A percentile compares a stretch with the other conserved stretches of the same genome.
These are phyloP conservation scores for Phytophthora agathidicida DNA, from an alignment of 352 stramenopile species.

Conservation along the genomic window DNA sequence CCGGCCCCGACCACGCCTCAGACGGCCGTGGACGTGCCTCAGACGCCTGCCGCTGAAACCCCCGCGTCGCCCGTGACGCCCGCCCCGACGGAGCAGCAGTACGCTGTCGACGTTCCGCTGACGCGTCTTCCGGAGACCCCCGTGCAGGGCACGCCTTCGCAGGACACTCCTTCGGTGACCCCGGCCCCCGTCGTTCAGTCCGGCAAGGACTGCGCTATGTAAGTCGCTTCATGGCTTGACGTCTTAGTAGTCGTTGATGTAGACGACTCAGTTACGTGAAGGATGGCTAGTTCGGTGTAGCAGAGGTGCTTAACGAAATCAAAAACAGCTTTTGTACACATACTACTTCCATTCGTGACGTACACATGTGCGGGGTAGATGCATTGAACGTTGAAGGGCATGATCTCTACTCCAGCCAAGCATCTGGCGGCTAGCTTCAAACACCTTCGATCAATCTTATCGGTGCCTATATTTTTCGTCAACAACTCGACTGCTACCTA, in stretches of 20 bases:
- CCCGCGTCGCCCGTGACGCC: slow-evolving; percentile 4
- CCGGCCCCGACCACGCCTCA: slow-evolving; percentile 1
- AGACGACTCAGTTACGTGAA: slow-evolving; percentile 16
- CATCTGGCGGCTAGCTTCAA: too few species aligned
- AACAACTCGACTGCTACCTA: too few species aligned
- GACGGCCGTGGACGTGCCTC: background rate
- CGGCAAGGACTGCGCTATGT: slow-evolving; percentile 36
- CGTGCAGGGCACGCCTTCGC: slow-evolving; percentile 4
- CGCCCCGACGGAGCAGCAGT: slow-evolving; percentile 8
- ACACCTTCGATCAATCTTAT: too few species aligned
- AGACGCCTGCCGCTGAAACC: slow-evolving; percentile 4
- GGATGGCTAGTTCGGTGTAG: slow-evolving; percentile 17
- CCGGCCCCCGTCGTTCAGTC: slow-evolving; percentile 12
- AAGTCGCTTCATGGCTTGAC: slow-evolving; percentile 17
- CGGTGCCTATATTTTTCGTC: too few species aligned
- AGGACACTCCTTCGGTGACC: slow-evolving; percentile 25
- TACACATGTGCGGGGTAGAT: too few species aligned
- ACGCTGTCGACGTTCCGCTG: slow-evolving; percentile 10
- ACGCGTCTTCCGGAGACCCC: slow-evolving; percentile 8
- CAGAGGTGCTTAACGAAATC: slow-evolving; percentile 28
- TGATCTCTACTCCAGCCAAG: too few species aligned
- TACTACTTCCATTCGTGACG: slow-evolving; percentile 15
- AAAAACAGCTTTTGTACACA: slow-evolving; percentile 31
- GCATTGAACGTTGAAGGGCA: too few species aligned
- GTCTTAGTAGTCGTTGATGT: slow-evolving; percentile 16